Evolutionary conservation across 148 eudicot genomes (phyloP), one percentile per base, ranked within the genome.

Genomic region (Dysphania ambrosioides): DNA sequence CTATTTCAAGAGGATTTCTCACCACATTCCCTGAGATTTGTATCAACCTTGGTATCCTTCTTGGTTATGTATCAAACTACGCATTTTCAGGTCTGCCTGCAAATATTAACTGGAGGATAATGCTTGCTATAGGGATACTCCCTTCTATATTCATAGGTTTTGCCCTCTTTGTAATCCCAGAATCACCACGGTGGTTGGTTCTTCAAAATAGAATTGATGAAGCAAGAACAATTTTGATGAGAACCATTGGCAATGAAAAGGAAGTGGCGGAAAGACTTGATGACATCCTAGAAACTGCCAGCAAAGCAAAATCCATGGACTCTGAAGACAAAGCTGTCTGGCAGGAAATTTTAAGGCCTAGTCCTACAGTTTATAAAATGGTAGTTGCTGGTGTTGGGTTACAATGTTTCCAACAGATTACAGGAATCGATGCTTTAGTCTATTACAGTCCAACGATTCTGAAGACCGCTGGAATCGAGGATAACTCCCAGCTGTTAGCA

Each of bases 121-220:
- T 93, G 98, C 88, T 93, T 18, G 94, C 83, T 9, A 87, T 93
- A 44, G 98, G 97, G 30, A 86, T 88, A 32, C 78, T 93, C 21
- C 98, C 98, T 26, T 89, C 98, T 1, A 73, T 91, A 32, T 75
- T 91, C 18, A 89, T 93, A 2, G 98, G 82, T 5, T 81, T 87
- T 56, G 93, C 96, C 53, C 86, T 93, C 36, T 83, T 77, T 64
- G 63, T 90, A 16, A 91, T 93, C 59, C 98, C 96, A 0, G 98
- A 93, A 80, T 91, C 98, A 5, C 98, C 98, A 29, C 72, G 98
- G 78, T 93, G 98, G 98, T 71, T 93, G 29, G 88, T 93, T 9
- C 55, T 89, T 78, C 89, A 87, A 67, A 84, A 84, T 78, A 65
- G 97, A 69, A 80, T 85, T 4, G 91, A 86, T 5, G 92, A 93